Evolutionary conservation across 495 filamentous ascomycete genomes (phyloP).

Genomic region (Alectoria sarmentosa): DNA sequence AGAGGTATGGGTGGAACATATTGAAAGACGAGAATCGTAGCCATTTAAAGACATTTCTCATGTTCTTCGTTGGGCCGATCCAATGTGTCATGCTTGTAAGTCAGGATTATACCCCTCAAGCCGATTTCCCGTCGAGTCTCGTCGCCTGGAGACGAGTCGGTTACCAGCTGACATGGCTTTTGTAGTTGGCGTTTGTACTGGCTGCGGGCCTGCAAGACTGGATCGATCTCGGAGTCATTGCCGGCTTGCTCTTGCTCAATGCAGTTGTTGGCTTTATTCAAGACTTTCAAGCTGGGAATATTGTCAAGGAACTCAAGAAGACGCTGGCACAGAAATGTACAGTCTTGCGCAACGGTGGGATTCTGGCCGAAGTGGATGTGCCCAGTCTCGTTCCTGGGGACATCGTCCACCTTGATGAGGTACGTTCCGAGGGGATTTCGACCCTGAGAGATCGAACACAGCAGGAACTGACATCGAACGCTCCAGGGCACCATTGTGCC

Average conservation of each 20-base stretch:
- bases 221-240: slow-evolving; percentile 78
- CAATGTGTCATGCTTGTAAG: slow-evolving; percentile 91
- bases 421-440: background rate
- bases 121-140: background rate
- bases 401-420: slow-evolving; percentile 79
- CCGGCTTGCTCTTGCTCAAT: slow-evolving; percentile 68
- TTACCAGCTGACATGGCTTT: slow-evolving; percentile 18
- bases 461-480: background rate
- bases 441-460: background rate
- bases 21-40: slow-evolving; percentile 89
- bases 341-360: slow-evolving; percentile 68
- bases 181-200: slow-evolving; percentile 61
- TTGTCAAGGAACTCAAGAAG: slow-evolving; percentile 88
- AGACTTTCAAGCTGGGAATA: slow-evolving; percentile 84
- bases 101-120: background rate
- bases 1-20: slow-evolving; percentile 77
- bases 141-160: background rate
- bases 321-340: slow-evolving; percentile 80
- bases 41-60: slow-evolving; percentile 73
- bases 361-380: slow-evolving; percentile 61
- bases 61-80: slow-evolving; percentile 83
- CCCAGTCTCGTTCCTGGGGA: slow-evolving; percentile 82
- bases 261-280: slow-evolving; percentile 80
- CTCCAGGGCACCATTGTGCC: slow-evolving; percentile 70
- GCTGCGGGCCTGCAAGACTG: slow-evolving; percentile 75